Conservation (phyloP, 257 asterid species). For the Echites panduratus region DNA sequence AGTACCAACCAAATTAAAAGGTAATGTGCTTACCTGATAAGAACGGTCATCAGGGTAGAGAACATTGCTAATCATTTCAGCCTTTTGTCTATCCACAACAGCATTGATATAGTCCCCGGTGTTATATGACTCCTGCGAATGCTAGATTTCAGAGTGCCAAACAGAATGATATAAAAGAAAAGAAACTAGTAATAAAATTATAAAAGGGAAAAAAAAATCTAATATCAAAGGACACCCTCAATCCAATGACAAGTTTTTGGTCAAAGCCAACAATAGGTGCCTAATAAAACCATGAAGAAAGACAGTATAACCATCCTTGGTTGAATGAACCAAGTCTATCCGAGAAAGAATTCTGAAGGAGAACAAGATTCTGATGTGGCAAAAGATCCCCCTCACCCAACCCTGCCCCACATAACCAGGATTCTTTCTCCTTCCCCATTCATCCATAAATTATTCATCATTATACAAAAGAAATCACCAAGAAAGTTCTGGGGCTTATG, state of each 20-base stretch:
- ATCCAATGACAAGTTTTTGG: neutral
- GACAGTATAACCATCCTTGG: neutral
- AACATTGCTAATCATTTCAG: constrained; percentile 45
- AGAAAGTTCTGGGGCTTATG: neutral
- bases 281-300: neutral
- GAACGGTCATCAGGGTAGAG: constrained; percentile 53
- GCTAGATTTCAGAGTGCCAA: neutral
- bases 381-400: neutral
- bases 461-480: neutral
- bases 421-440: neutral
- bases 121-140: constrained; percentile 40
- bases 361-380: neutral
- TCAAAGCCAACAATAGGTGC: neutral
- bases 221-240: neutral
- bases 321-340: neutral
- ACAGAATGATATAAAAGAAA: neutral
- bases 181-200: neutral
- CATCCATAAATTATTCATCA: neutral
- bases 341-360: neutral
- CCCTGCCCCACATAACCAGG: neutral
- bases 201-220: neutral
- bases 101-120: constrained; percentile 50
- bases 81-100: constrained; percentile 41
- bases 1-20: neutral
- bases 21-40: constrained; percentile 34